These are phyloP conservation scores for Glonium stellatum DNA, from an alignment of 495 filamentous ascomycete genomes.

Conservation along the genomic window DNA sequence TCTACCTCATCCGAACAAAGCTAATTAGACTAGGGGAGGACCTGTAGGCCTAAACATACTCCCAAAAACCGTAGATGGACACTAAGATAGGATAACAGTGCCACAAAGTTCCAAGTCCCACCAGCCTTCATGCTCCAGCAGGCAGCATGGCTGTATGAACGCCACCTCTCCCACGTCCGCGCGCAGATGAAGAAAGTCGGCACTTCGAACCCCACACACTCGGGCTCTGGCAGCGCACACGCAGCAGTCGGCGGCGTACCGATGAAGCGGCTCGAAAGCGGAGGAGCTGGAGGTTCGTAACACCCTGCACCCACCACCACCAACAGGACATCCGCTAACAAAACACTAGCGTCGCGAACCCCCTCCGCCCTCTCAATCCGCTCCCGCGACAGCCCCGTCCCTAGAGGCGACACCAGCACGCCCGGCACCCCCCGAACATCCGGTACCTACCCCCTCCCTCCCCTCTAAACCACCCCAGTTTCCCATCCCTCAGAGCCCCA, in stretches of 20 bases:
- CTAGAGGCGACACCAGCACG: constrained; percentile 41
- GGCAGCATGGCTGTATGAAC: constrained; percentile 90
- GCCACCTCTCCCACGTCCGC: constrained; percentile 78
- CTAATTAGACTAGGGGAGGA: constrained; percentile 62
- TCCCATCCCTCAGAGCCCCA: constrained; percentile 77
- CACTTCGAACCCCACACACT: constrained; percentile 43
- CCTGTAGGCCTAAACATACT: constrained; percentile 49
- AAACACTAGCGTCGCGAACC: constrained; percentile 43
- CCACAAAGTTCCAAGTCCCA: constrained; percentile 62
- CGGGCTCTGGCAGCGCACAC: constrained; percentile 37
- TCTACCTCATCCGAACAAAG: constrained; percentile 4
- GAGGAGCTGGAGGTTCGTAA: constrained; percentile 40
- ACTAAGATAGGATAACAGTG: constrained; percentile 37
- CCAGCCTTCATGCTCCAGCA: constrained; percentile 87
- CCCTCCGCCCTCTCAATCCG: constrained; percentile 59
- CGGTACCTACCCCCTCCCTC: constrained; percentile 17
- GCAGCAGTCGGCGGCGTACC: constrained; percentile 44
- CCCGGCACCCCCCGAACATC: constrained; percentile 37
- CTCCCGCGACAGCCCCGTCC: constrained; percentile 51
- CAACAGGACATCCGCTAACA: not conserved
- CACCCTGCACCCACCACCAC: too few relatives aligned
- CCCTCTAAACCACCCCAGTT: constrained; percentile 42
- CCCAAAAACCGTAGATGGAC: not conserved
- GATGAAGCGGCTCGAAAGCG: constrained; percentile 52
- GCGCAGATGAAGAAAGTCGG: constrained; percentile 81